phyloP scores from a whole-genome alignment of 2,329 filamentous ascomycete genomes.

The Epichloe sylvatica region DNA sequence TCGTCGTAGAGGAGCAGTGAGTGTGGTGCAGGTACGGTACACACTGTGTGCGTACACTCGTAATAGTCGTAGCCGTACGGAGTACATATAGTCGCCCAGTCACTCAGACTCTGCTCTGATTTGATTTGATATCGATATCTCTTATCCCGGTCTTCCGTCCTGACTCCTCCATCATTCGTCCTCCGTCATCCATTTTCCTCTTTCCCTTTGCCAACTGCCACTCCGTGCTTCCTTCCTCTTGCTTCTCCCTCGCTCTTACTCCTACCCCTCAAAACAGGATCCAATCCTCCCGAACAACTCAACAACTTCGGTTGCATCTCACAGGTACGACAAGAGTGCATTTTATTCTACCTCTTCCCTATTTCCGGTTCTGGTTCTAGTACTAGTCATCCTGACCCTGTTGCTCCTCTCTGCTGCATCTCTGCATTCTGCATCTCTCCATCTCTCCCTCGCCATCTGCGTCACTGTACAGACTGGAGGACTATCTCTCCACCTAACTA shows the following conservation, averaged over 20 bases:
- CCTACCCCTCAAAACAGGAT: background rate
- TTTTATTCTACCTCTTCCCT: slow-evolving; percentile 4
- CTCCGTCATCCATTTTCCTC: slow-evolving; percentile 5
- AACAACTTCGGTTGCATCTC: background rate
- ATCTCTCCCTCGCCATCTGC: slow-evolving; percentile 3
- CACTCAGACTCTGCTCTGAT: background rate
- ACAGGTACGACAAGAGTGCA: slow-evolving; percentile 3
- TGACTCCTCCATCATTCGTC: background rate
- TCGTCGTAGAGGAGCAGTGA: background rate
- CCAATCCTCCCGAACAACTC: background rate
- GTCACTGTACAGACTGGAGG: background rate
- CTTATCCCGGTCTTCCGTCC: slow-evolving; percentile 1
- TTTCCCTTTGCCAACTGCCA: background rate
- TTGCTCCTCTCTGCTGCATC: background rate
- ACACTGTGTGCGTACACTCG: too few species aligned
- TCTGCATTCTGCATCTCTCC: slow-evolving; percentile 2
- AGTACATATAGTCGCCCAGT: too few species aligned
- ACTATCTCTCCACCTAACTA: slow-evolving; percentile 1
- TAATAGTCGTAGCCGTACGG: too few species aligned
- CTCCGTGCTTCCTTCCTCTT: slow-evolving; percentile 3
- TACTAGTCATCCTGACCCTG: slow-evolving; percentile 3
- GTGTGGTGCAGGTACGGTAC: background rate
- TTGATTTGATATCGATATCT: background rate
- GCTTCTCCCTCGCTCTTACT: slow-evolving; percentile 2
- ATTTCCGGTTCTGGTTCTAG: background rate